Evolutionary conservation across 2,329 filamentous ascomycete species (phyloP).

Genomic region (Aspergillus sp.): DNA sequence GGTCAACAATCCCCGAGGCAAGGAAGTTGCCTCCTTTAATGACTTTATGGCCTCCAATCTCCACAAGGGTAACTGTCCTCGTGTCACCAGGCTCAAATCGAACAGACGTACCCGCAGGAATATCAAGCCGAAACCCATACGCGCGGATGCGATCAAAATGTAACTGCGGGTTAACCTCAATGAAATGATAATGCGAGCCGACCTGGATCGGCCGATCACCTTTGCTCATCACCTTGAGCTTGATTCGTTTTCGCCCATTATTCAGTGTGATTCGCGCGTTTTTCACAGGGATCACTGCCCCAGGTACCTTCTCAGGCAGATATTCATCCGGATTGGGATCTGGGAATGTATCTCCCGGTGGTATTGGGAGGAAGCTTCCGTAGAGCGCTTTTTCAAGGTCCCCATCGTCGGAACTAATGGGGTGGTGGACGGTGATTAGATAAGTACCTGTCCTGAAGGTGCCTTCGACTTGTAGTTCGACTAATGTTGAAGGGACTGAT

Average conservation of each 20-base stretch:
- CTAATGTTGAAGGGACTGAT: conserved; percentile 73
- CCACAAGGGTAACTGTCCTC: conserved; percentile 85
- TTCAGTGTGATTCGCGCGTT: conserved; percentile 68
- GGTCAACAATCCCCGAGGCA: conserved; percentile 70
- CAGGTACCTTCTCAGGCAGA: conserved; percentile 68
- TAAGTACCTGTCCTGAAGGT: conserved; percentile 91
- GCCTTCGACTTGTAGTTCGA: conserved; percentile 88
- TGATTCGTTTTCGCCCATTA: conserved; percentile 70
- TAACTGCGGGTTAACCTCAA: conserved; percentile 88
- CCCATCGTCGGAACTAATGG: conserved; percentile 81
- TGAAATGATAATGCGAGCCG: conserved; percentile 93
- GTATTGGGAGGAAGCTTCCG: conserved; percentile 84
- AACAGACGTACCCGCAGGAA: conserved; percentile 85
- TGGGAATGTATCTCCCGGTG: conserved; percentile 67
- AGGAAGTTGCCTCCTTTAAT: conserved; percentile 84
- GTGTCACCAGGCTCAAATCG: conserved; percentile 92
- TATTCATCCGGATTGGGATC: conserved; percentile 65
- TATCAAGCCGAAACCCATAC: conserved; percentile 85
- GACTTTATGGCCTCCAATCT: conserved; percentile 77
- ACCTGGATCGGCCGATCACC: conserved; percentile 89
- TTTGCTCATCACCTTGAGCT: conserved; percentile 75
- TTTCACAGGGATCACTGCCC: conserved; percentile 73
- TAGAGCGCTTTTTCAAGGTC: conserved; percentile 85
- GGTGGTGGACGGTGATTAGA: conserved; percentile 90
- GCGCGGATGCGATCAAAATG: conserved; percentile 81